Base-by-base conservation (phyloP, 805 yeast genomes). In the Saturnispora hagleri region DNA sequence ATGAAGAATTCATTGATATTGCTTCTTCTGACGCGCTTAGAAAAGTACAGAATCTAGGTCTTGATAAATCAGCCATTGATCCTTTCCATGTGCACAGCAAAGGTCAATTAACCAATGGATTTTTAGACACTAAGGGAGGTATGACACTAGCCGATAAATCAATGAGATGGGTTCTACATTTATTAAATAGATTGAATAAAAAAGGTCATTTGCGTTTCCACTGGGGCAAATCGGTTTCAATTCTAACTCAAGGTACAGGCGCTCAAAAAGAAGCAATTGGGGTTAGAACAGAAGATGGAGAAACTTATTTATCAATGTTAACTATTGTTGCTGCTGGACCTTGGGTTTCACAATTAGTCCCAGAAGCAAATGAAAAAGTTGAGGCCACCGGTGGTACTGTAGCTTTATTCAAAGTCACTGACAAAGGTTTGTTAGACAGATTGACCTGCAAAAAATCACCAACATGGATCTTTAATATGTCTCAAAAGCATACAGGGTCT, bases 371-470 rank as follows among this genome's bases (percentile, higher is more conserved):
- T 38, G 60, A 58, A 41, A 62, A 54, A 20, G 55, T 60, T 17
- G 67, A 66, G 48, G 69, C 66, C 7, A 62, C 66, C 6, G 62
- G 61, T n/a, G 70, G 65, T 15, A 62, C 67, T 33, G 64, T 68
- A 17, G 62, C 60, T 5, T 43, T 62, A 31, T 58, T 64, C 22
- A 61, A 64, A 40, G 46, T 67, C 6, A 53, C 55, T 24, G 57
- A 57, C 8, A 48, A 46, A 17, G 49, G 51, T 13, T 24, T 54
- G 13, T 18, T 17, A 5, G 58, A 55, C 18, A 63, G 62, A 48
- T 65, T 60, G 27, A 47, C 53, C 34, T 55, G 57, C 35, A 45
- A 51, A 18, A 56, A 33, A 12, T 61, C 60, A 52, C 68, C 68
- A 9, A 56, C 64, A 1, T 63, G 67, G 66, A 60, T 66, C 24